These are phyloP conservation scores for Lactifluus echinatus DNA, from an alignment of 768 basidiomycete species.

Conservation along the genomic window DNA sequence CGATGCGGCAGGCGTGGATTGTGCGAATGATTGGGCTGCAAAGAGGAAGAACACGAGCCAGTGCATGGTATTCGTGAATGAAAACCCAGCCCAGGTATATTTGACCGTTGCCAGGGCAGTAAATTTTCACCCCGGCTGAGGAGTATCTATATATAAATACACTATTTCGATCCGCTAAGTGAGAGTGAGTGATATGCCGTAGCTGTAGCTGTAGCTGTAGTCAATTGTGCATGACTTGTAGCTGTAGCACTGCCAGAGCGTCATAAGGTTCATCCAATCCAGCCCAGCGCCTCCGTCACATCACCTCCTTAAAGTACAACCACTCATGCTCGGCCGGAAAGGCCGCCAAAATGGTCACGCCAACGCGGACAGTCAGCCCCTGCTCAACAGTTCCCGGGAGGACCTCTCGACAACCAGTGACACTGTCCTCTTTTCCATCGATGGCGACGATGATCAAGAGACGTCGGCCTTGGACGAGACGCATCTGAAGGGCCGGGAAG, in stretches of 20 bases:
- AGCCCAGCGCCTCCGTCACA: background rate
- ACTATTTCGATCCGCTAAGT: background rate
- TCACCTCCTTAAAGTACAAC: background rate
- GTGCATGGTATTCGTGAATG: background rate
- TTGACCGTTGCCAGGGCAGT: background rate
- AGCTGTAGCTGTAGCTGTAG: too few species aligned
- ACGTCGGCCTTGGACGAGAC: conserved; percentile 26
- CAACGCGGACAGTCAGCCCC: conserved; percentile 46
- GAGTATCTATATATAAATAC: background rate
- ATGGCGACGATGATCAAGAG: conserved; percentile 39
- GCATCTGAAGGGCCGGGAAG: conserved; percentile 13
- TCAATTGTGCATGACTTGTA: too few species aligned
- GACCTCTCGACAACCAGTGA: conserved; percentile 24
- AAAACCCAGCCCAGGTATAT: too few species aligned
- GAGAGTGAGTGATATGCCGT: too few species aligned
- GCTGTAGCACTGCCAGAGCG: background rate
- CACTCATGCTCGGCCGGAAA: conserved; percentile 14
- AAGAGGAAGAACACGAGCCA: background rate
- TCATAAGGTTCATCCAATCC: background rate
- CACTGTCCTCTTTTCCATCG: conserved; percentile 43
- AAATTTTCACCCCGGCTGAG: too few species aligned
- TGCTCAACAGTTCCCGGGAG: conserved; percentile 42
- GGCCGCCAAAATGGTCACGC: conserved; percentile 13
- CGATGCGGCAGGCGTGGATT: conserved; percentile 2
- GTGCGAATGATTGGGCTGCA: background rate